phyloP scores from a whole-genome alignment of 2,329 filamentous ascomycete species.

The Acrocalymma vagum region DNA sequence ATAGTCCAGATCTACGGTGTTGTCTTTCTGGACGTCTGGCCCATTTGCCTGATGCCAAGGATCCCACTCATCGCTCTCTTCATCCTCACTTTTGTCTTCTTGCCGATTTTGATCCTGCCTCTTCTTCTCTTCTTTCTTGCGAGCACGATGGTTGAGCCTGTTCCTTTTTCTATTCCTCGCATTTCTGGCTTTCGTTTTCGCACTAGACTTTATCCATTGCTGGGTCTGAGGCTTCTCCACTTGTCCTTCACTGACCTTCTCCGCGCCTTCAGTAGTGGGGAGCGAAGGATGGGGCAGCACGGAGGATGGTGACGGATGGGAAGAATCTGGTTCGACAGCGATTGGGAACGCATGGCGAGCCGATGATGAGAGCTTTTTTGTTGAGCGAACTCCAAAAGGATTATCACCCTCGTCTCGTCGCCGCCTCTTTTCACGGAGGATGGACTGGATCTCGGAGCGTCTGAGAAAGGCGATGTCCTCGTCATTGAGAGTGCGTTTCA shows the following conservation, averaged over 20 bases:
- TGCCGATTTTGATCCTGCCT: conserved; percentile 27
- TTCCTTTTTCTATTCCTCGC: conserved; percentile 23
- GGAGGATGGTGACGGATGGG: too few species aligned
- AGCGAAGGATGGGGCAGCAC: conserved; percentile 6
- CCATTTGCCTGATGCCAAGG: conserved; percentile 55
- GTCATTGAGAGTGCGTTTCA: conserved; percentile 88
- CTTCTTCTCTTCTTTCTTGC: conserved; percentile 29
- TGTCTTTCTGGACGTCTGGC: conserved; percentile 51
- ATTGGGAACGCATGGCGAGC: too few species aligned
- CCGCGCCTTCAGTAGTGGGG: conserved; percentile 9
- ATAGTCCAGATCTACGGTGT: conserved; percentile 59
- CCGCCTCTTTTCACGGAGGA: conserved; percentile 57
- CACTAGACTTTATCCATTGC: conserved; percentile 37
- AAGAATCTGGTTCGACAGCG: too few species aligned
- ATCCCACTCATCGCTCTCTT: conserved; percentile 51
- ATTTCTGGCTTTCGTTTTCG: conserved; percentile 32
- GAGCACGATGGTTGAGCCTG: conserved; percentile 31
- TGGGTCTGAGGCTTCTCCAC: conserved; percentile 28
- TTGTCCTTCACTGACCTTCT: conserved; percentile 20
- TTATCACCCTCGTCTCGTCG: conserved; percentile 29
- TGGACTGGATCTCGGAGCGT: conserved; percentile 81
- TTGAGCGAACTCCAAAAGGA: too few species aligned
- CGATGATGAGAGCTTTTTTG: too few species aligned
- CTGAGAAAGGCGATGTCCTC: conserved; percentile 91
- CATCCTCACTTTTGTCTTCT: conserved; percentile 27